Conservation (phyloP, 306 rosid species). For the Gastrolobium bilobum region DNA sequence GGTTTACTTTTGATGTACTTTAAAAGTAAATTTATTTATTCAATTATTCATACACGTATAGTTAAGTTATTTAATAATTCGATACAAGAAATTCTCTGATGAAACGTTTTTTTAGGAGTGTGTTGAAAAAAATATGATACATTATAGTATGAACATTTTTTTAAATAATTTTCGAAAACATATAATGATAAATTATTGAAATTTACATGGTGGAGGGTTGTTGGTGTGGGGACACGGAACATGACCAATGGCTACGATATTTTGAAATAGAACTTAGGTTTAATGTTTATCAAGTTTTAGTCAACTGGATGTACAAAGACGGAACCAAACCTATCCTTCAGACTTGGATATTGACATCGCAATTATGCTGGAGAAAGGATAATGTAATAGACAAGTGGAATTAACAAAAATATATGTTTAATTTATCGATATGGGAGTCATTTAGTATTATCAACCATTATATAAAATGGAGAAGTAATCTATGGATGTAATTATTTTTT, state of each 20-base stretch:
- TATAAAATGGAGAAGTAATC: too few relatives aligned
- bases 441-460: too few relatives aligned
- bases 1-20: background rate
- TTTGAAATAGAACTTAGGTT: slow-evolving; percentile 1
- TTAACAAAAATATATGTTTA: background rate
- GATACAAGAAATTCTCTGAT: too few relatives aligned
- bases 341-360: background rate
- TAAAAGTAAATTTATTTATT: too few relatives aligned
- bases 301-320: slow-evolving; percentile 24
- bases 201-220: slow-evolving; percentile 32
- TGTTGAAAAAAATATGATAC: background rate
- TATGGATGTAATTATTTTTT: too few relatives aligned
- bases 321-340: slow-evolving; percentile 3
- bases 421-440: too few relatives aligned
- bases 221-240: slow-evolving; percentile 44
- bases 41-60: too few relatives aligned
- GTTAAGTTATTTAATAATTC: too few relatives aligned
- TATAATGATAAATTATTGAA: slow-evolving; percentile 42
- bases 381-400: background rate
- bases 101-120: background rate
- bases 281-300: slow-evolving; percentile 30
- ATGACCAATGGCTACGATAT: background rate
- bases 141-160: background rate
- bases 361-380: slow-evolving; percentile 17
- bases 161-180: background rate